Conservation (phyloP, 2,329 filamentous ascomycete species). For the Exophiala dermatitidis region DNA sequence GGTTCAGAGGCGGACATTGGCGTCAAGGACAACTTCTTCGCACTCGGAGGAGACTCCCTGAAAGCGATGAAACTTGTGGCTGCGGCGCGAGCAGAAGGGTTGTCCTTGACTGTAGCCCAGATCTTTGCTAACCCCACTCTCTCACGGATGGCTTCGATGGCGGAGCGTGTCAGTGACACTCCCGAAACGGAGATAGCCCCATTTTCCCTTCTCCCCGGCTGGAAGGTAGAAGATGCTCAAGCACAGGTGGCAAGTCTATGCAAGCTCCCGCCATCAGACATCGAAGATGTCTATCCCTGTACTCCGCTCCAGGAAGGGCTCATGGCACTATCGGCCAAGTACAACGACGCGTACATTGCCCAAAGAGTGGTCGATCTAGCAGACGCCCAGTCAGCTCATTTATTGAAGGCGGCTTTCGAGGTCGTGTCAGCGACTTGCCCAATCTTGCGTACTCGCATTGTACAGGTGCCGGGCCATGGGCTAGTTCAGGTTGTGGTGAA, state of each 20-base stretch:
- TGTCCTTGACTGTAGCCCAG: conserved; percentile 27
- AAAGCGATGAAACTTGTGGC: conserved; percentile 30
- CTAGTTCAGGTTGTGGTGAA: conserved; percentile 39
- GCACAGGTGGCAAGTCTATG: background rate
- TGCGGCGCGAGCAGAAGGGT: conserved; percentile 16
- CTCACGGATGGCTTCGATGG: conserved; percentile 35
- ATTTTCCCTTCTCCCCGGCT: conserved; percentile 13
- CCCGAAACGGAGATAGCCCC: conserved; percentile 3
- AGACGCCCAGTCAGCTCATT: conserved; percentile 38
- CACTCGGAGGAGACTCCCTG: conserved; percentile 31
- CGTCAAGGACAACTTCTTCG: conserved; percentile 33
- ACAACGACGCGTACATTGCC: conserved; percentile 42
- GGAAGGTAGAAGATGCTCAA: conserved; percentile 6
- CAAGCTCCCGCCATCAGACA: conserved; percentile 1
- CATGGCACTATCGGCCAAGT: conserved; percentile 6
- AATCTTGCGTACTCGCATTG: conserved; percentile 45
- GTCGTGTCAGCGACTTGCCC: conserved; percentile 39
- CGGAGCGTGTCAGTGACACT: background rate
- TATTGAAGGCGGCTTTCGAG: conserved; percentile 41
- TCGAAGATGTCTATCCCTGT: conserved; percentile 38
- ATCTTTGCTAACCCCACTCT: conserved; percentile 37
- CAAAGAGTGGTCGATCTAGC: conserved; percentile 40
- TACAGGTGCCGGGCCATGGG: conserved; percentile 34
- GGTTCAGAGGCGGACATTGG: conserved; percentile 31
- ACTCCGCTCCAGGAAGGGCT: conserved; percentile 34